These are phyloP conservation scores for Xanthoceras sorbifolium DNA, from an alignment of 345 rosid species.

Conservation along the genomic window DNA sequence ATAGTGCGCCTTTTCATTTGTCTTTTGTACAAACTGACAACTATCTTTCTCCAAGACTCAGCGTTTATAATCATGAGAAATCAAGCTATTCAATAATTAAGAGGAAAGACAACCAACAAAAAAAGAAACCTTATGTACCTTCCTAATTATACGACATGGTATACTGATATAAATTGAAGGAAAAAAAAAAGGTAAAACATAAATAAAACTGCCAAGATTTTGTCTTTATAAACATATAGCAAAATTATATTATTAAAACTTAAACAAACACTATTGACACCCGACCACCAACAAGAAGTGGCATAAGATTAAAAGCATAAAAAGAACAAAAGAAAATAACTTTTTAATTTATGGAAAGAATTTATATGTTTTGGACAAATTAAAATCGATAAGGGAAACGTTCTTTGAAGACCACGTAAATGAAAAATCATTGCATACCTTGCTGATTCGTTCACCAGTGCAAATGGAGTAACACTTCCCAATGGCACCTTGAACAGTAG, in stretches of 20 bases:
- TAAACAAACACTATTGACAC: background rate
- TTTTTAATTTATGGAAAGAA: background rate
- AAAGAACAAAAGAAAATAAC: background rate
- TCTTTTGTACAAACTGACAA: background rate
- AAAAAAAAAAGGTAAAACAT: background rate
- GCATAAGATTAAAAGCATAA: background rate
- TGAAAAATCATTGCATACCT: constrained; percentile 43
- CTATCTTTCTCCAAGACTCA: background rate
- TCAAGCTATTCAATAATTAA: background rate
- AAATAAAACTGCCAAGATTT: background rate
- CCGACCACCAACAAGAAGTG: background rate
- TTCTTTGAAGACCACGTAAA: background rate
- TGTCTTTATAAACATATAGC: background rate
- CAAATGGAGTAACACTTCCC: constrained; percentile 91
- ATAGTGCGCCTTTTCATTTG: background rate
- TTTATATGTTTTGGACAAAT: background rate
- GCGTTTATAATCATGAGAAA: background rate
- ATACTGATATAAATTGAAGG: background rate
- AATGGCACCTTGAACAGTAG: constrained; percentile 57
- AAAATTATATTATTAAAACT: background rate
- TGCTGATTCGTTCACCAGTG: constrained; percentile 79
- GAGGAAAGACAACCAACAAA: background rate
- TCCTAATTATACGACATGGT: background rate
- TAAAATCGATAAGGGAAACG: background rate
- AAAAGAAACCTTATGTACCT: background rate